Base-by-base conservation (phyloP, 2,329 filamentous ascomycete genomes). In the Fusarium sp. region DNA sequence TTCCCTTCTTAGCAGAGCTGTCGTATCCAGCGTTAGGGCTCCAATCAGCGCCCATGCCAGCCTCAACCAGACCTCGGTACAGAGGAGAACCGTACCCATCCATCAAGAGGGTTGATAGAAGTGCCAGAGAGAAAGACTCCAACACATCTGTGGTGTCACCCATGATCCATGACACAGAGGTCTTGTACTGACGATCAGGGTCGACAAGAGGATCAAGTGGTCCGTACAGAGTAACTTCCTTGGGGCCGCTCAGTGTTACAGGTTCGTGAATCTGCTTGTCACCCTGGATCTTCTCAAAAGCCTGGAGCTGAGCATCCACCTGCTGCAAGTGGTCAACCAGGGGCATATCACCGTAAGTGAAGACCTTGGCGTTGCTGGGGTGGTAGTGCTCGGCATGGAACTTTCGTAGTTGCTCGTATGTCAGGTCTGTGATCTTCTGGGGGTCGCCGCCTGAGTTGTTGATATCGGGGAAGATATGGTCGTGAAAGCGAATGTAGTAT, bases 401-500 rank as follows among this genome's bases (percentile, higher is more conserved):
- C 47, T 92, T 89, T 79, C 91, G 93, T 56, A 99, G 86, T 81
- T 98, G 94, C 78, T 96, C 90, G 82, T 98, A 95, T 2, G 95
- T 98, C 69, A 99, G 85, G 77, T 98, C 94, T 36, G 96, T 98
- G 78, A 99, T 99, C 83, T 96, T 97, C 79, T 96, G 92, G 0
- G 96, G 96, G 80, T 99, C 96, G 62, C 96, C 96, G 39, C 96
- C 96, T 3, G 96, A 98, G 84, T 99, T 98, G 84, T 99, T 93
- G 81, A 99, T 93, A 42, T 93, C 92, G 0, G 96, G 96, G 80
- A 97, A 96, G 61, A 99, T 94, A 81, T 96, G 93, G 78, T 98
- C 95, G 80, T 97, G 94, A 83, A 97, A 99, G 60, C 93, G 90
- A 75, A 98, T 97, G 82, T 98, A 98, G 85, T 94, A 99, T 2